These are phyloP conservation scores for Condylostoma magnum DNA, from an alignment of 169 alveolate genomes.

Conservation along the genomic window DNA sequence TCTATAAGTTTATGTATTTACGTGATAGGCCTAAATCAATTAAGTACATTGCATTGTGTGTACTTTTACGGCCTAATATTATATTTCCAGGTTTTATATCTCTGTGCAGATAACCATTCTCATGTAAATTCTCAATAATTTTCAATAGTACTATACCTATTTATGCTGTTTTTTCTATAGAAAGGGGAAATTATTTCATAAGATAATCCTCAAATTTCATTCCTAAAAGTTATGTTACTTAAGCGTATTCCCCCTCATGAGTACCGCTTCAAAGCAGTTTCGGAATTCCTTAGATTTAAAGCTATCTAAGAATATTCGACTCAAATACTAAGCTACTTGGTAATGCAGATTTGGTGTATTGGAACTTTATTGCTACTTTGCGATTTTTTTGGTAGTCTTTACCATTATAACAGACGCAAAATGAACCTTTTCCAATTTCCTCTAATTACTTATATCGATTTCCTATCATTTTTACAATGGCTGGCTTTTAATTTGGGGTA, in stretches of 20 bases:
- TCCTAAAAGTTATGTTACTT: slow-evolving; percentile 68
- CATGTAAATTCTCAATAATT: slow-evolving; percentile 34
- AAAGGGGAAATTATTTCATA: slow-evolving; percentile 46
- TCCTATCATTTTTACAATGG: no score
- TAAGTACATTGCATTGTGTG: slow-evolving; percentile 46
- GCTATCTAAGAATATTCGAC: slow-evolving; percentile 37
- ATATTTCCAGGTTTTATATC: slow-evolving; percentile 24
- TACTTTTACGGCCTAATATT: slow-evolving; percentile 38
- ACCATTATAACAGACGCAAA: no score
- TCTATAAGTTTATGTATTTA: slow-evolving; percentile 57
- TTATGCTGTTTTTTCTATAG: neutral
- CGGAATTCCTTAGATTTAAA: slow-evolving; percentile 18
- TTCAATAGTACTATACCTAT: slow-evolving; percentile 47
- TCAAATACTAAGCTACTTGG: slow-evolving; percentile 55
- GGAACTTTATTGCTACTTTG: slow-evolving; percentile 29
- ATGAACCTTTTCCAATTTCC: no score
- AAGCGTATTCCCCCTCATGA: slow-evolving; percentile 44
- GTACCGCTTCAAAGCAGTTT: neutral
- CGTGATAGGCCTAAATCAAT: slow-evolving; percentile 76
- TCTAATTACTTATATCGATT: no score
- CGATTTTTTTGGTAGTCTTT: no score
- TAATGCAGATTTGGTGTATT: slow-evolving; percentile 37
- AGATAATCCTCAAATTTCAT: slow-evolving; percentile 67
- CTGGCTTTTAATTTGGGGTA: no score
- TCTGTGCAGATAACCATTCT: slow-evolving; percentile 11